A percentile compares a stretch with the other conserved stretches of the same genome.
Conservation (phyloP, 1,284 basidiomycete species). For the Trichosporon coremiiforme region DNA sequence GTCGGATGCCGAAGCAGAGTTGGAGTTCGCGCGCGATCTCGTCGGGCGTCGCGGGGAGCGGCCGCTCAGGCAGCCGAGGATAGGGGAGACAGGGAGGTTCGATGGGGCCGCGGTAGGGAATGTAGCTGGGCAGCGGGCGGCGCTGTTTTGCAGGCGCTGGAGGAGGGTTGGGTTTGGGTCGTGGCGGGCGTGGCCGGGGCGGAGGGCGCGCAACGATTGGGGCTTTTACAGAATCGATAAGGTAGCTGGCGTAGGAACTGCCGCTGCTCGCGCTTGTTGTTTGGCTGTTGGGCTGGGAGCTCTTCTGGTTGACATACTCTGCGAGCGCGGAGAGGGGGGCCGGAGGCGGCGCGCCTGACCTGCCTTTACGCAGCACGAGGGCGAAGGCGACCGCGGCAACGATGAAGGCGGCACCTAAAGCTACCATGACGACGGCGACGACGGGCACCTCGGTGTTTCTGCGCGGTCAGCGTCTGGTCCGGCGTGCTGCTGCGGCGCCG, state of each 20-base stretch:
- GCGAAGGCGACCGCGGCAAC: constrained; percentile 20
- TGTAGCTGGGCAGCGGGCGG: constrained; percentile 37
- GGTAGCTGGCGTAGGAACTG: constrained; percentile 16
- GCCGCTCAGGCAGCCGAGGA: constrained; percentile 7
- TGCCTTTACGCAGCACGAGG: constrained; percentile 21
- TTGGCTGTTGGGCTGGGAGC: background rate
- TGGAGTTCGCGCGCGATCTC: constrained; percentile 10
- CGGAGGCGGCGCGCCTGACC: background rate
- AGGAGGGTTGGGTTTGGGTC: background rate
- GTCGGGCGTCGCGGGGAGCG: constrained; percentile 2
- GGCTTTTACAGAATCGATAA: background rate
- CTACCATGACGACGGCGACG: constrained; percentile 29
- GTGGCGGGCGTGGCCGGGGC: background rate
- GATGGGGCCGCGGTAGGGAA: constrained; percentile 46
- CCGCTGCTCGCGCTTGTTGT: constrained; percentile 11
- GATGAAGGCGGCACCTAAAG: constrained; percentile 29
- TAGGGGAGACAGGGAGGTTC: constrained; percentile 27
- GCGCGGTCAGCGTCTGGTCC: background rate
- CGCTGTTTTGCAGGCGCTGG: background rate
- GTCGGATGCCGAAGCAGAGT: constrained; percentile 3
- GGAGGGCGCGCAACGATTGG: background rate
- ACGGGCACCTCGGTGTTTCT: constrained; percentile 6
- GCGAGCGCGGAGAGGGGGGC: background rate
- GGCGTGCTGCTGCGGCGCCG: background rate
- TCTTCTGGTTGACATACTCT: background rate